A percentile compares a stretch with the other conserved stretches of the same genome.
Evolutionary conservation across 176 grass and related monocot species (phyloP).

Genomic region (Oryza nivara): DNA sequence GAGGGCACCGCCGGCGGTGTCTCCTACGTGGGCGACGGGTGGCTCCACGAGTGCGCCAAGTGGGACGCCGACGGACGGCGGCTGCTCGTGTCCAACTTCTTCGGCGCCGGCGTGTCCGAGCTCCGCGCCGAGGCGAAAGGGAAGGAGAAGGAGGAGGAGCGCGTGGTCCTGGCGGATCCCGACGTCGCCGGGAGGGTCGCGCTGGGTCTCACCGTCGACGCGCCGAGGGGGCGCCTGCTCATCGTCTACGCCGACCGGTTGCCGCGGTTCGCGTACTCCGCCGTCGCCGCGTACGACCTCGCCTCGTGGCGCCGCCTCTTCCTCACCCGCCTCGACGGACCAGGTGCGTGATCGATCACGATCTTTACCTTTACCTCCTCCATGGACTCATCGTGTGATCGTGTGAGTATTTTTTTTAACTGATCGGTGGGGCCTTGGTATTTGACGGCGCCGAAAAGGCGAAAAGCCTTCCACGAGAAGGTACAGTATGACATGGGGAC

Average conservation of each 20-base stretch:
- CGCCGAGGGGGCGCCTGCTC: constrained; percentile 54
- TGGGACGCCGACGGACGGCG: constrained; percentile 66
- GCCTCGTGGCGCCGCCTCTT: constrained; percentile 72
- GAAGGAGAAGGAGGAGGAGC: constrained; percentile 47
- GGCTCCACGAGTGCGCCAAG: constrained; percentile 96
- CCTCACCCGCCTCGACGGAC: constrained; percentile 67
- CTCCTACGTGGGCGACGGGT: constrained; percentile 52
- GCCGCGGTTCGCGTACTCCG: constrained; percentile 48
- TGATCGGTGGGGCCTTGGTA: constrained; percentile 12
- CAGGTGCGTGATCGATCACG: constrained; percentile 50
- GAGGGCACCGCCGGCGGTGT: constrained; percentile 65
- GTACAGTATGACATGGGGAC: constrained; percentile 1
- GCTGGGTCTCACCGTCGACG: constrained; percentile 64
- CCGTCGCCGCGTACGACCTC: constrained; percentile 83
- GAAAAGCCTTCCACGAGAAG: background rate
- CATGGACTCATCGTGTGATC: background rate
- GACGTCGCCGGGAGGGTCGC: constrained; percentile 56
- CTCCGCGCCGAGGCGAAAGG: constrained; percentile 22
- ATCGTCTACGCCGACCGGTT: constrained; percentile 64
- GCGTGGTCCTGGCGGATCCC: constrained; percentile 55
- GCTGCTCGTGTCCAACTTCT: constrained; percentile 72
- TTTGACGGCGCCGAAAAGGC: background rate
- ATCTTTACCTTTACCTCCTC: background rate
- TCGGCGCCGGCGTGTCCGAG: constrained; percentile 62
- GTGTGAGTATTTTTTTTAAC: background rate